phyloP scores from a whole-genome alignment of 2,329 filamentous ascomycete species.

The Paecilomyces sp. region DNA sequence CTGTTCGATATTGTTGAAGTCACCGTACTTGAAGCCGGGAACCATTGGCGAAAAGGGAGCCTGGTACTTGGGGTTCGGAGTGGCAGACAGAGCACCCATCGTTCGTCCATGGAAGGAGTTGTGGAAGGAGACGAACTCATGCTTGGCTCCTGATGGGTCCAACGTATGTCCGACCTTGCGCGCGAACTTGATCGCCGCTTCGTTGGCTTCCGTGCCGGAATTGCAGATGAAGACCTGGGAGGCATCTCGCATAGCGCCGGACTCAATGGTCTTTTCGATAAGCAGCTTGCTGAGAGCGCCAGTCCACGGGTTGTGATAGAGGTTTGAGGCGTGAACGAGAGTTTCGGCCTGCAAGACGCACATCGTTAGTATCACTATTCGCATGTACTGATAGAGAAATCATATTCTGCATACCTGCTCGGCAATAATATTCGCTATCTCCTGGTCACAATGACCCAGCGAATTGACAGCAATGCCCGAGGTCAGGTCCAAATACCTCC shows the following conservation, averaged over 20 bases:
- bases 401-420: slow-evolving; percentile 57
- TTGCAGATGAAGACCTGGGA: slow-evolving; percentile 87
- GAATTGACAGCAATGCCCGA: slow-evolving; percentile 93
- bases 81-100: slow-evolving; percentile 91
- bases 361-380: slow-evolving; percentile 15
- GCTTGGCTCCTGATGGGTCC: slow-evolving; percentile 65
- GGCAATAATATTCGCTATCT: slow-evolving; percentile 65
- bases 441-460: slow-evolving; percentile 81
- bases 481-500: slow-evolving; percentile 88
- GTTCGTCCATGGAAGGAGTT: slow-evolving; percentile 94
- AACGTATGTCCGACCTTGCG: slow-evolving; percentile 77
- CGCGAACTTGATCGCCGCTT: slow-evolving; percentile 95
- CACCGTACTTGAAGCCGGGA: slow-evolving; percentile 82
- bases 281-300: slow-evolving; percentile 80
- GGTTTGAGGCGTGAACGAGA: slow-evolving; percentile 85
- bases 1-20: slow-evolving; percentile 70
- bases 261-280: slow-evolving; percentile 70
- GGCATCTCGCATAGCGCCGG: slow-evolving; percentile 75
- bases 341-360: slow-evolving; percentile 49
- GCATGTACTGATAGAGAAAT: slow-evolving; percentile 1
- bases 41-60: slow-evolving; percentile 92
- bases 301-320: slow-evolving; percentile 96
- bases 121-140: slow-evolving; percentile 83
- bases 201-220: slow-evolving; percentile 93
- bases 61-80: slow-evolving; percentile 97